A percentile compares a stretch with the other conserved stretches of the same genome.
Evolutionary conservation across 2,329 filamentous ascomycete species (phyloP).

Genomic region (Pseudopyricularia javanii): DNA sequence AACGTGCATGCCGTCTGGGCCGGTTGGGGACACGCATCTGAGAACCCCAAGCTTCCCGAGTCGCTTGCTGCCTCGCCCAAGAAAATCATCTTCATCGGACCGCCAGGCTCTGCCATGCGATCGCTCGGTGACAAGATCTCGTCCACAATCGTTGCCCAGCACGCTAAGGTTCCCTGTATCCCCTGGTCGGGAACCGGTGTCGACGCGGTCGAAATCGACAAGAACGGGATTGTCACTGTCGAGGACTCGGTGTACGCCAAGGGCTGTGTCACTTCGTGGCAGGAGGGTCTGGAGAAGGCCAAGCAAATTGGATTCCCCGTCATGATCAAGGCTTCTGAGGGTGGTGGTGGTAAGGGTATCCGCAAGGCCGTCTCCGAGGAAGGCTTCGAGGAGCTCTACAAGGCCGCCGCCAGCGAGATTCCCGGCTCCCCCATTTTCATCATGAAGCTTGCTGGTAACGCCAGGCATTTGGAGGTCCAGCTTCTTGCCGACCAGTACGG

Average conservation of each 20-base stretch:
- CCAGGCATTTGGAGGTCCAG: conserved; percentile 93
- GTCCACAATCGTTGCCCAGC: conserved; percentile 96
- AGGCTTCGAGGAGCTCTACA: conserved; percentile 78
- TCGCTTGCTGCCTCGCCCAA: conserved; percentile 91
- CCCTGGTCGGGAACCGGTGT: conserved; percentile 98
- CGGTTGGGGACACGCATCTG: conserved; percentile 97
- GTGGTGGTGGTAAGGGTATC: conserved; percentile 98
- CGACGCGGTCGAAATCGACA: conserved; percentile 64
- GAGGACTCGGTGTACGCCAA: conserved; percentile 73
- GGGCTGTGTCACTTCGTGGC: conserved; percentile 79
- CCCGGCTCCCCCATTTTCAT: conserved; percentile 99
- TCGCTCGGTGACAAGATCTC: conserved; percentile 99
- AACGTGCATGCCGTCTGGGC: conserved; percentile 98
- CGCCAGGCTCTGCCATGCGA: conserved; percentile 95
- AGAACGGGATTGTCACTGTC: conserved; percentile 83
- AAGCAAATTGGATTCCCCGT: conserved; percentile 92
- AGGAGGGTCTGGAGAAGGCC: conserved; percentile 81
- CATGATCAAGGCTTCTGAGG: conserved; percentile 99
- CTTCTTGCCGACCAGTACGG: conserved; percentile 96
- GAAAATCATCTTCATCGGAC: conserved; percentile 98
- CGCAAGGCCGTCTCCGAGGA: conserved; percentile 83
- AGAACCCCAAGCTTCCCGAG: conserved; percentile 96
- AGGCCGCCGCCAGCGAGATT: conserved; percentile 92
- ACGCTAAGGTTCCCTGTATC: conserved; percentile 91
- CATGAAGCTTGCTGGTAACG: conserved; percentile 98